Percentiles rank a stretch among this genome's conserved stretches.
These are phyloP conservation scores for Fusarium pseudonygamai DNA, from an alignment of 2,329 filamentous ascomycete species.

Conservation along the genomic window DNA sequence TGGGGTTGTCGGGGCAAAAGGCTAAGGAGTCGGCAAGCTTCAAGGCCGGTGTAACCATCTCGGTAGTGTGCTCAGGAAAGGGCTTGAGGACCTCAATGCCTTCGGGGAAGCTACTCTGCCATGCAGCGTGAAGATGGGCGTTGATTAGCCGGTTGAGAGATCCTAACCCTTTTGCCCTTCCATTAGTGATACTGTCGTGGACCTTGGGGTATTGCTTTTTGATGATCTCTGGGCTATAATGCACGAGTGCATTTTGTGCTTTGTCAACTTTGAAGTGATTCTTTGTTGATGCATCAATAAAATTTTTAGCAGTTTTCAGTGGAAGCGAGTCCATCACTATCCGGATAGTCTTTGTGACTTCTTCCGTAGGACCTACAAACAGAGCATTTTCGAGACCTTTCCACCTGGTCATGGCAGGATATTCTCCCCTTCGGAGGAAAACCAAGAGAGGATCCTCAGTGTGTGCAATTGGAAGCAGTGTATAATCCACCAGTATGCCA, in stretches of 20 bases:
- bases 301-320: slow-evolving; percentile 65
- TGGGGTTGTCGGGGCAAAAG: slow-evolving; percentile 76
- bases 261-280: slow-evolving; percentile 73
- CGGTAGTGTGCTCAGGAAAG: slow-evolving; percentile 76
- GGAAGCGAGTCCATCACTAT: slow-evolving; percentile 63
- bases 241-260: slow-evolving; percentile 74
- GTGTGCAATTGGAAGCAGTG: slow-evolving; percentile 84
- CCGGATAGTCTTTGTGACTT: slow-evolving; percentile 71
- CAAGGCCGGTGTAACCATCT: slow-evolving; percentile 74
- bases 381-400: slow-evolving; percentile 76
- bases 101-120: slow-evolving; percentile 79
- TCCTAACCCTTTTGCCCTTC: slow-evolving; percentile 68
- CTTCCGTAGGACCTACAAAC: slow-evolving; percentile 73
- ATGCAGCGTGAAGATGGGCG: slow-evolving; percentile 83
- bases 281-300: slow-evolving; percentile 69
- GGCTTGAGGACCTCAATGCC: slow-evolving; percentile 88
- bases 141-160: slow-evolving; percentile 81
- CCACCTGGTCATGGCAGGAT: slow-evolving; percentile 77
- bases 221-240: slow-evolving; percentile 75
- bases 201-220: slow-evolving; percentile 73
- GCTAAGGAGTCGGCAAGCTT: slow-evolving; percentile 79
- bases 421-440: slow-evolving; percentile 80
- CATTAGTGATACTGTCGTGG: slow-evolving; percentile 66
- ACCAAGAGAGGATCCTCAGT: slow-evolving; percentile 76
- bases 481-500: slow-evolving; percentile 80